phyloP scores from a whole-genome alignment of 2,329 filamentous ascomycete species.

The Hymenoscyphus occultus region DNA sequence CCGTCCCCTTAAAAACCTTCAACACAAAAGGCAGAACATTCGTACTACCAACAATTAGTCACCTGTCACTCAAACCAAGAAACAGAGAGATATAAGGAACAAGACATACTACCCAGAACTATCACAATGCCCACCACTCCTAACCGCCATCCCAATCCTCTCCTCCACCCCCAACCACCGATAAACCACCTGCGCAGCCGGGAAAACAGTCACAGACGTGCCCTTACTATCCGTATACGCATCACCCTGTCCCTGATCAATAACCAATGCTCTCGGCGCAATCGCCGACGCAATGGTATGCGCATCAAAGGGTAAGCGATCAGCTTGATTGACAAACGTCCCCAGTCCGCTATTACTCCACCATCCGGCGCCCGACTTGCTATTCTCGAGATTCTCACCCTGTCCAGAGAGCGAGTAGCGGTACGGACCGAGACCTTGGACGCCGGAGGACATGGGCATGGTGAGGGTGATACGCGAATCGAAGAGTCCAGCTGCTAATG shows the following conservation, averaged over 20 bases:
- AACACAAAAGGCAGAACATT: slow-evolving; percentile 48
- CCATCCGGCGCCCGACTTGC: slow-evolving; percentile 38
- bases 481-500: slow-evolving; percentile 38
- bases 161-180: slow-evolving; percentile 35
- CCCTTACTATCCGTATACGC: slow-evolving; percentile 49
- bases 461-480: slow-evolving; percentile 38
- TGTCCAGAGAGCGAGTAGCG: slow-evolving; percentile 43
- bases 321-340: slow-evolving; percentile 36
- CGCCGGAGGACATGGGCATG: slow-evolving; percentile 38
- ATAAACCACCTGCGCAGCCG: slow-evolving; percentile 37
- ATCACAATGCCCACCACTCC: slow-evolving; percentile 48
- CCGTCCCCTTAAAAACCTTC: slow-evolving; percentile 46
- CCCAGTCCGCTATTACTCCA: slow-evolving; percentile 38
- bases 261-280: slow-evolving; percentile 36
- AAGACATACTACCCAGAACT: slow-evolving; percentile 45
- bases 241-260: slow-evolving; percentile 40
- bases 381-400: slow-evolving; percentile 42
- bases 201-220: slow-evolving; percentile 40
- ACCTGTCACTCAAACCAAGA: background rate
- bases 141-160: slow-evolving; percentile 45
- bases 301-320: slow-evolving; percentile 37
- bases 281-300: slow-evolving; percentile 39
- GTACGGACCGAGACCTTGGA: slow-evolving; percentile 39
- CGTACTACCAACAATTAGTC: slow-evolving; percentile 32
- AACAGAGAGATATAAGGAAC: background rate